Conservation (phyloP, 176 grass and related monocot species). For the Carex pumila region DNA sequence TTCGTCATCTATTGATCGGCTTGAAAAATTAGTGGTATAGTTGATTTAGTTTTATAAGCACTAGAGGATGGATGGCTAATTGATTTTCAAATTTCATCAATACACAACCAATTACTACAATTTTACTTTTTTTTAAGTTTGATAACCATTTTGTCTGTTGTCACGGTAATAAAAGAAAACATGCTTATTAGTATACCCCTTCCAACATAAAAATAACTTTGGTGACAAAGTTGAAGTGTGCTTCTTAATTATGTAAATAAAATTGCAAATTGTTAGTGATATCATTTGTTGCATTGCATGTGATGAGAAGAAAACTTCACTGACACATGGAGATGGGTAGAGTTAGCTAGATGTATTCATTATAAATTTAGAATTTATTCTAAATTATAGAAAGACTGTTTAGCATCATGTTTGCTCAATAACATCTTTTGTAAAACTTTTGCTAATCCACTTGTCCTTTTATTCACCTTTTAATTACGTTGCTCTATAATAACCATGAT, state of each 20-base stretch:
- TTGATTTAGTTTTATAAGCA: neutral
- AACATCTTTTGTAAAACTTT: neutral
- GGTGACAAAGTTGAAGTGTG: neutral
- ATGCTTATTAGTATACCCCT: neutral
- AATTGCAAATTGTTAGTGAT: neutral
- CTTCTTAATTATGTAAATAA: neutral
- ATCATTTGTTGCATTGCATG: neutral
- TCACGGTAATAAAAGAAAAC: neutral
- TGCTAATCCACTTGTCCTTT: neutral
- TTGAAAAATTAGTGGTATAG: neutral
- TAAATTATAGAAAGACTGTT: neutral
- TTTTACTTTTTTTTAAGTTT: neutral
- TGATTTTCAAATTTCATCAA: neutral
- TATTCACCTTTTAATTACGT: neutral
- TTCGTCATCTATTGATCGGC: neutral
- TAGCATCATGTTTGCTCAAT: conserved; percentile 1
- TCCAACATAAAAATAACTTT: neutral
- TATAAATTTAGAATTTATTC: neutral
- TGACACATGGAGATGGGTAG: neutral
- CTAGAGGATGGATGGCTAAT: neutral
- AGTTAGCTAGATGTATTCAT: neutral
- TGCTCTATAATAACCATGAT: neutral
- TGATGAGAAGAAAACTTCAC: neutral
- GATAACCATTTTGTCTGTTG: neutral
- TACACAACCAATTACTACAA: neutral